Evolutionary conservation across 768 basidiomycete genomes (phyloP).

Genomic region (Leccinum truebloodii): DNA sequence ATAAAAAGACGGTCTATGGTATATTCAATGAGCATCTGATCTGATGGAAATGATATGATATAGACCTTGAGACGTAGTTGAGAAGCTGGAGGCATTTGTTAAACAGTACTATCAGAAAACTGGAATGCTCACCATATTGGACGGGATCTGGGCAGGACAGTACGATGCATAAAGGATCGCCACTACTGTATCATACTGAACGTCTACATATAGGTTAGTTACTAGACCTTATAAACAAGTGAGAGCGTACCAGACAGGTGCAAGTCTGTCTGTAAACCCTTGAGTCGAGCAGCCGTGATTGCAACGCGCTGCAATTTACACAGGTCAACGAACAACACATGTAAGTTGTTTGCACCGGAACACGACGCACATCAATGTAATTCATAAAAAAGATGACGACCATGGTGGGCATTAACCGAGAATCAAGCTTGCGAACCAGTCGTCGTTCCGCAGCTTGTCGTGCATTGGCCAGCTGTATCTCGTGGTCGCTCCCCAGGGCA

Average conservation of each 20-base stretch:
- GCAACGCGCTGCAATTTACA: not conserved
- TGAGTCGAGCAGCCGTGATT: slow-evolving; percentile 1
- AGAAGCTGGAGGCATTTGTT: not conserved
- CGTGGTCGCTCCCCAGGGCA: not conserved
- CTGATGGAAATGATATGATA: not conserved
- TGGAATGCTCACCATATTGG: not conserved
- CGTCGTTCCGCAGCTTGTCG: not conserved
- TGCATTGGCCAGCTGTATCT: not conserved
- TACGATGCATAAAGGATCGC: slow-evolving; percentile 1
- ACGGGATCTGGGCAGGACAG: slow-evolving; percentile 1
- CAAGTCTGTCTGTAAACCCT: not conserved
- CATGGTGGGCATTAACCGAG: not conserved
- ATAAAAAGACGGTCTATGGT: not conserved
- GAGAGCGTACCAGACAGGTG: not conserved
- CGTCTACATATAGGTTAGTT: not conserved
- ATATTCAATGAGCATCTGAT: not conserved
- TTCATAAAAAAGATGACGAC: slow-evolving; percentile 4
- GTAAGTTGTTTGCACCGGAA: not conserved
- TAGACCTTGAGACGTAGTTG: not conserved
- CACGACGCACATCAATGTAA: slow-evolving; percentile 4
- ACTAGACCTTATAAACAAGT: not conserved
- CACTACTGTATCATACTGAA: slow-evolving; percentile 1
- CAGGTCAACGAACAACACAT: not conserved
- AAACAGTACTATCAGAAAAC: not conserved
- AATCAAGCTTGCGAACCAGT: slow-evolving; percentile 2